These are phyloP conservation scores for Eragrostis nindensis DNA, from an alignment of 176 grass and related monocot species.

Conservation along the genomic window DNA sequence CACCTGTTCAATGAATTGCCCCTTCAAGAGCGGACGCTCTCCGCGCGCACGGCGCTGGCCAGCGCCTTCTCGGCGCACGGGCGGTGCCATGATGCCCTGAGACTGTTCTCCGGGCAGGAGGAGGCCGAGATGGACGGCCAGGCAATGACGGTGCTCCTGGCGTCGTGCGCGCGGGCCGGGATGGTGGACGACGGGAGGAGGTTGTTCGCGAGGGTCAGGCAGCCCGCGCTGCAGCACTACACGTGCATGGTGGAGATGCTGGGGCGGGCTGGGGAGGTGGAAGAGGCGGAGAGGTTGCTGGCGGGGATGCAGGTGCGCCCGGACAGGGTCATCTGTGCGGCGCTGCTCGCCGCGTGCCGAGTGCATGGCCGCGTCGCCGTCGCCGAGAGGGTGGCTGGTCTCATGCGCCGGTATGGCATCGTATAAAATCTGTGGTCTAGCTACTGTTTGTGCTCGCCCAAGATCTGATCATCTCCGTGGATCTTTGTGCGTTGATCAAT, in stretches of 20 bases:
- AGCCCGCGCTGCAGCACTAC: conserved; percentile 63
- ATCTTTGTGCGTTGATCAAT: background rate
- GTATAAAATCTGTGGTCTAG: too few species aligned
- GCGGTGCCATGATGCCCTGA: conserved; percentile 25
- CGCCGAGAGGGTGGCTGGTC: conserved; percentile 49
- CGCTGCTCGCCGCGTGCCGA: conserved; percentile 46
- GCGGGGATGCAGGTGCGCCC: conserved; percentile 48
- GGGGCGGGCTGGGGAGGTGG: conserved; percentile 49
- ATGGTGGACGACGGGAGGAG: conserved; percentile 43
- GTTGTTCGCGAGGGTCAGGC: conserved; percentile 49
- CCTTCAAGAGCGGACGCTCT: conserved; percentile 16
- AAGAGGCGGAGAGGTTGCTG: conserved; percentile 67
- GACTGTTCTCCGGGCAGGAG: conserved; percentile 18
- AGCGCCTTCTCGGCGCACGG: conserved; percentile 55
- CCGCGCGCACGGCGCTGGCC: conserved; percentile 50
- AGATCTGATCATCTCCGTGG: too few species aligned
- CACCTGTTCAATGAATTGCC: conserved; percentile 42
- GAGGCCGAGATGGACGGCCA: conserved; percentile 25
- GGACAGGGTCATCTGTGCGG: conserved; percentile 55
- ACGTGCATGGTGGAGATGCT: conserved; percentile 78
- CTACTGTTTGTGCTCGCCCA: too few species aligned
- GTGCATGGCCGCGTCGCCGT: conserved; percentile 56
- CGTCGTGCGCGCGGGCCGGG: conserved; percentile 55
- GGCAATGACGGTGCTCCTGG: conserved; percentile 54
- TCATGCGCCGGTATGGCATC: conserved; percentile 30